Percentiles rank a stretch among this genome's conserved stretches.
Evolutionary conservation across 1,139 yeast species (phyloP).

Genomic region (Saccharomyces hybrid): DNA sequence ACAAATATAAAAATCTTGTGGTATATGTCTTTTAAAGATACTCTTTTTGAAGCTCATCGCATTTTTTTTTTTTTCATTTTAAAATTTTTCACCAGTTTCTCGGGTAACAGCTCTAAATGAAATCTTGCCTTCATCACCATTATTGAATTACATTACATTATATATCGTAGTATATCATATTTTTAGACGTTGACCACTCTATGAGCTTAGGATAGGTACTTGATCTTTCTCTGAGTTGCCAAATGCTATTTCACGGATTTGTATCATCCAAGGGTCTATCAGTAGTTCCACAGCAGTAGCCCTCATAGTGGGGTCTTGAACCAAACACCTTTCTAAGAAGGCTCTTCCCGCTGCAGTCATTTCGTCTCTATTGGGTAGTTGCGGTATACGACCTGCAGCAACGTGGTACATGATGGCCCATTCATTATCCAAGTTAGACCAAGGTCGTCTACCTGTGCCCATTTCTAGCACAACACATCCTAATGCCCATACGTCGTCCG

Average conservation of each 20-base stretch:
- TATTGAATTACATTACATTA: background rate
- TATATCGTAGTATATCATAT: background rate
- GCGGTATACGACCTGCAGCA: slow-evolving; percentile 92
- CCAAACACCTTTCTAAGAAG: slow-evolving; percentile 68
- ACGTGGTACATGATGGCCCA: slow-evolving; percentile 98
- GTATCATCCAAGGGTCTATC: slow-evolving; percentile 83
- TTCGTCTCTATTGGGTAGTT: slow-evolving; percentile 71
- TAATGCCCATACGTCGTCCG: slow-evolving; percentile 73
- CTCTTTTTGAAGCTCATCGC: background rate
- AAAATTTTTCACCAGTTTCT: background rate
- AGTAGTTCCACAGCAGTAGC: slow-evolving; percentile 79
- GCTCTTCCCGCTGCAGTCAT: slow-evolving; percentile 63
- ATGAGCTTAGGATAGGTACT: slow-evolving; percentile 1
- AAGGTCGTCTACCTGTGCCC: slow-evolving; percentile 78
- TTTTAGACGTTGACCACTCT: background rate
- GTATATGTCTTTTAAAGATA: background rate
- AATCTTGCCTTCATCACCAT: background rate
- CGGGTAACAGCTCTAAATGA: background rate
- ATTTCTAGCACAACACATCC: slow-evolving; percentile 77
- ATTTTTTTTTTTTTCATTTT: background rate
- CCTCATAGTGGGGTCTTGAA: slow-evolving; percentile 72
- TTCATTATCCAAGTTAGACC: slow-evolving; percentile 91
- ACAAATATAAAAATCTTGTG: background rate
- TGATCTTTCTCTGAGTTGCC: slow-evolving; percentile 29
- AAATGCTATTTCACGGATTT: slow-evolving; percentile 64